A percentile compares a stretch with the other conserved stretches of the same genome.
These are phyloP conservation scores for Corymbia maculata DNA, from an alignment of 345 rosid genomes.

Conservation along the genomic window DNA sequence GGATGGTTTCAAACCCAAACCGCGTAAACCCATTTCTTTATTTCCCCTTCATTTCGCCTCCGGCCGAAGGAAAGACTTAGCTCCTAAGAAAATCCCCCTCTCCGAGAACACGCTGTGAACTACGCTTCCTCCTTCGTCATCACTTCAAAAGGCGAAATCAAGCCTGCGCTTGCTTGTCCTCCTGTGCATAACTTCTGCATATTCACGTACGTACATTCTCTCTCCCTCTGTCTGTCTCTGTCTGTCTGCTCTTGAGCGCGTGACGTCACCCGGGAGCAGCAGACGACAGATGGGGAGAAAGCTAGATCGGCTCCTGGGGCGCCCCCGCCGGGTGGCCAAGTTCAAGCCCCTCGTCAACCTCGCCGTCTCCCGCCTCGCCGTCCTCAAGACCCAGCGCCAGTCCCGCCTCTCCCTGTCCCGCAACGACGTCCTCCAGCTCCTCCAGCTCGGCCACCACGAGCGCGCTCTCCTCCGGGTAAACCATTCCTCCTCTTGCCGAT, in stretches of 20 bases:
- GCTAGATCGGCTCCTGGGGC: constrained; percentile 61
- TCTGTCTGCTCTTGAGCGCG: neutral
- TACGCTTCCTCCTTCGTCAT: neutral
- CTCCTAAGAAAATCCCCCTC: neutral
- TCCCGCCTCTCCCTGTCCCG: constrained; percentile 39
- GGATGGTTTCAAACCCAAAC: neutral
- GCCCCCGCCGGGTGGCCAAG: constrained; percentile 48
- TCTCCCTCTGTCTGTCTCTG: neutral
- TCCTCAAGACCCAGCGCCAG: constrained; percentile 67
- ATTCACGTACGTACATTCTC: neutral
- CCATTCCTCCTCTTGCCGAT: neutral
- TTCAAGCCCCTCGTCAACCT: constrained; percentile 50
- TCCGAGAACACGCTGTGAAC: neutral
- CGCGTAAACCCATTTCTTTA: neutral
- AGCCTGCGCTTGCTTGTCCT: neutral
- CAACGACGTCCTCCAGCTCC: constrained; percentile 75
- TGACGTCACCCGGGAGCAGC: neutral
- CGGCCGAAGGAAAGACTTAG: neutral
- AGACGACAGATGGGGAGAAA: constrained; percentile 55
- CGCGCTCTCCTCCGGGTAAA: constrained; percentile 61
- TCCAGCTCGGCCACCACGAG: constrained; percentile 59
- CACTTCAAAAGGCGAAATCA: neutral
- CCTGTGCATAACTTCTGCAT: neutral
- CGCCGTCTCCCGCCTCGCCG: constrained; percentile 59
- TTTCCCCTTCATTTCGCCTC: neutral